Conservation (phyloP, 345 rosid species). For the Euphorbia pulcherrima region DNA sequence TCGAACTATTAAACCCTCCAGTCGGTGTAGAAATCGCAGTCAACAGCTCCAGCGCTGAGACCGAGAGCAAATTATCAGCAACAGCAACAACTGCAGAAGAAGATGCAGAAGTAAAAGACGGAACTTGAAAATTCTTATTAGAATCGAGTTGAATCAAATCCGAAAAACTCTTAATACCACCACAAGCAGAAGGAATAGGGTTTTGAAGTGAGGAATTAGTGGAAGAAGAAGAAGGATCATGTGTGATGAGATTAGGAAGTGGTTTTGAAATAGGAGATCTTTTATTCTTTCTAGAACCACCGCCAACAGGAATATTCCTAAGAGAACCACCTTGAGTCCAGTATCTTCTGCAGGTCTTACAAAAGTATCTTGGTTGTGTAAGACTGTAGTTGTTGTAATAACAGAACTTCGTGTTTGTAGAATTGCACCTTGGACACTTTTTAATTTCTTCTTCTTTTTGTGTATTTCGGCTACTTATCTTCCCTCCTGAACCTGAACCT, state of each 20-base stretch:
- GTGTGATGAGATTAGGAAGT: conserved; percentile 40
- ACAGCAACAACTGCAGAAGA: too few species aligned
- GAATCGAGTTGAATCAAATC: conserved; percentile 52
- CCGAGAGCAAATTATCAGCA: conserved; percentile 22
- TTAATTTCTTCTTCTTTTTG: conserved; percentile 83
- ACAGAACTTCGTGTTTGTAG: conserved; percentile 92
- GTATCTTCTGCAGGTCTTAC: conserved; percentile 96
- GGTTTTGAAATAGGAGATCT: conserved; percentile 61
- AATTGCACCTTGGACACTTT: conserved; percentile 98
- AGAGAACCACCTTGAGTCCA: conserved; percentile 99
- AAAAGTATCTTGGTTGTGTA: conserved; percentile 94
- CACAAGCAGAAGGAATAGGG: too few species aligned
- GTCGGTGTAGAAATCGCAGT: conserved; percentile 55
- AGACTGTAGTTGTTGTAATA: conserved; percentile 98
- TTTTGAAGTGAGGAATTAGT: too few species aligned
- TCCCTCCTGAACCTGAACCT: conserved; percentile 47
- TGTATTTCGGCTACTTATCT: conserved; percentile 57
- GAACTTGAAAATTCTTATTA: conserved; percentile 15
- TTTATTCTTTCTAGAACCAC: conserved; percentile 96
- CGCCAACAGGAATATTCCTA: conserved; percentile 94
- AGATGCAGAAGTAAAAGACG: conserved; percentile 5
- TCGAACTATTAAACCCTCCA: conserved; percentile 53
- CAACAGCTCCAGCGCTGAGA: conserved; percentile 69
- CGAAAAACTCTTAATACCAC: conserved; percentile 50
- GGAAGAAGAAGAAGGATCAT: too few species aligned